A percentile compares a stretch with the other conserved stretches of the same genome.
Conservation (phyloP, 176 grass and related monocot species). For the Juncus effusus region DNA sequence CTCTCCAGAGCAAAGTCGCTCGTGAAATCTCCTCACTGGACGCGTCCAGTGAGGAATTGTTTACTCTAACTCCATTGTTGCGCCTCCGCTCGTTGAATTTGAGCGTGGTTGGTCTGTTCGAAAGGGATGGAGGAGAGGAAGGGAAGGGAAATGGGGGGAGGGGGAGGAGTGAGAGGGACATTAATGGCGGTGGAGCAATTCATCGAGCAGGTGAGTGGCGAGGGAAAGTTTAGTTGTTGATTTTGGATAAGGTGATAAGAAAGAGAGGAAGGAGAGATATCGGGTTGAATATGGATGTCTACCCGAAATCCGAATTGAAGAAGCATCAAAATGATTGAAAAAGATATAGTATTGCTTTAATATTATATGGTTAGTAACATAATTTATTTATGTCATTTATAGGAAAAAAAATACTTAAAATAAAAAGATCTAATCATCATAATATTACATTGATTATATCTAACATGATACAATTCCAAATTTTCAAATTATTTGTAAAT, state of each 20-base stretch:
- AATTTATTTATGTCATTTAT: too few species aligned
- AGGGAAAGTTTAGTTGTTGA: not conserved
- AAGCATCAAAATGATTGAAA: too few species aligned
- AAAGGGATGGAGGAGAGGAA: slow-evolving; percentile 11
- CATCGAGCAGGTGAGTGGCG: slow-evolving; percentile 19
- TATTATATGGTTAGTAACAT: too few species aligned
- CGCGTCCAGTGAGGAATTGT: slow-evolving; percentile 4
- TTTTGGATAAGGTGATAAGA: slow-evolving; percentile 52
- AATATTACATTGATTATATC: too few species aligned
- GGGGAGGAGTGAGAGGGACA: slow-evolving; percentile 44
- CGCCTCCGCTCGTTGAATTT: not conserved
- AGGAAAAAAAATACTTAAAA: too few species aligned
- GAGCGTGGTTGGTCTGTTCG: not conserved
- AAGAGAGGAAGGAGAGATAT: not conserved
- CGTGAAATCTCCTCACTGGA: slow-evolving; percentile 34
- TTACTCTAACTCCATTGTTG: not conserved
- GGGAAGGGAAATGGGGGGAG: slow-evolving; percentile 26
- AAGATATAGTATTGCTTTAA: too few species aligned
- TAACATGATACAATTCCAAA: too few species aligned
- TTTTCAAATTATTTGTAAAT: too few species aligned
- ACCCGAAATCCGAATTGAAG: too few species aligned
- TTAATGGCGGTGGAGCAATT: slow-evolving; percentile 22
- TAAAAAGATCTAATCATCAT: too few species aligned
- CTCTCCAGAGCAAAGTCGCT: slow-evolving; percentile 70
- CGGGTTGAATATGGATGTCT: not conserved